Base-by-base conservation (phyloP, 306 rosid species). In the Cicer judaicum region DNA sequence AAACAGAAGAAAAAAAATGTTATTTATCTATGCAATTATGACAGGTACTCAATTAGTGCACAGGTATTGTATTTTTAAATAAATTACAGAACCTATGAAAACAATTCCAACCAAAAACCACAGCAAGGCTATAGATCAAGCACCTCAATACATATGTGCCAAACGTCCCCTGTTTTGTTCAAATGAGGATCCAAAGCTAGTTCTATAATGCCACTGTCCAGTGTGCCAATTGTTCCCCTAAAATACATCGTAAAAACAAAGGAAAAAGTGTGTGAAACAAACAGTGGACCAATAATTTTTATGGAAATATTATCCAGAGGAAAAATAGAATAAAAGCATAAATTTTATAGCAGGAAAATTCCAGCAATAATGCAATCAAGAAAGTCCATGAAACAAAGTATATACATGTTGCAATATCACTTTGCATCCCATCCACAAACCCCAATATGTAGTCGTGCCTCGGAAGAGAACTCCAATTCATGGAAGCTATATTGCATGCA, bases 131-230 rank as follows among this genome's bases (percentile, higher is more conserved):
- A 42, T n/a, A 44, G 42, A 68, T 67, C 24, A 34, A n/a, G 16
- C 88, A 94, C 97, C 97, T 92, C 84, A 52, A 94, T 55, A 73
- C 91, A 80, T 55, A 94, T 85, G 87, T 94, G 99, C 99, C 99
- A 94, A 74, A 92, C 80, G 80, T 94, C 96, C 79, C 95, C 97
- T 7, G 99, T 94, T 87, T 87, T 94, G 80, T 94, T 92, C 80
- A 73, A 72, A 60, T 69, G 73, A 78, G 88, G 95, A 87, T 94
- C 93, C 88, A 94, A 85, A 66, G 85, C 80, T 69, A 94, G 74
- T 85, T 90, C 90, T 74, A 78, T 78, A 87, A 80, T 85, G 87
- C 79, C 87, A 81, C 81, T 87, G 57, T 87, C 91, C 64, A 67
- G 21, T 71, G 89, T 36, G 68, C 68, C 88, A 54, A 60, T 75